These are phyloP conservation scores for Gymnopus androsaceus DNA, from an alignment of 1,284 basidiomycete genomes.

Conservation along the genomic window DNA sequence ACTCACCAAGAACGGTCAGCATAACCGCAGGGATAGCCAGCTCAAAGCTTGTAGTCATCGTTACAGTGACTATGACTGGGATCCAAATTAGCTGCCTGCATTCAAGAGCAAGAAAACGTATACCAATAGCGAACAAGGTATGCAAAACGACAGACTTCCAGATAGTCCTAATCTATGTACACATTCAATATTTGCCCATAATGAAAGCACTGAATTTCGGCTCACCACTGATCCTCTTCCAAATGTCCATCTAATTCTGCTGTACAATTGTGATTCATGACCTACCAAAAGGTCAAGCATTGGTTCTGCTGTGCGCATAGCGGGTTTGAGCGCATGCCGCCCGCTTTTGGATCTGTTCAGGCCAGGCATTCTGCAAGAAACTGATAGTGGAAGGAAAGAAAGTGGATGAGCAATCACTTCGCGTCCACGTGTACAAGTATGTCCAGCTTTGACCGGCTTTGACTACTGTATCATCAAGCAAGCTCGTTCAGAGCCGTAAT, in stretches of 20 bases:
- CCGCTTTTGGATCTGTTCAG: background rate
- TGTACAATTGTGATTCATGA: slow-evolving; percentile 20
- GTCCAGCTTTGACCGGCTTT: too few species aligned
- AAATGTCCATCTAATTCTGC: slow-evolving; percentile 56
- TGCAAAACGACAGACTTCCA: slow-evolving; percentile 69
- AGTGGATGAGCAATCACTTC: background rate
- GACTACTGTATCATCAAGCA: too few species aligned
- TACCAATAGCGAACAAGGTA: slow-evolving; percentile 57
- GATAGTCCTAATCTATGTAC: slow-evolving; percentile 63
- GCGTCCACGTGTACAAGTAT: too few species aligned
- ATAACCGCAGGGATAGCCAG: slow-evolving; percentile 58
- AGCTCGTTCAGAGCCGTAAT: too few species aligned
- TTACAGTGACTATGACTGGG: slow-evolving; percentile 47
- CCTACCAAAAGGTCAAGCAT: too few species aligned
- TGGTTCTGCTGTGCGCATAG: background rate
- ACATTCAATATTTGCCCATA: background rate
- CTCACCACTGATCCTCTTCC: slow-evolving; percentile 58
- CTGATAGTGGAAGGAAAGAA: background rate
- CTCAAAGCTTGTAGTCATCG: slow-evolving; percentile 39
- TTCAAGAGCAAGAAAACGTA: background rate
- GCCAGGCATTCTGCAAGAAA: background rate
- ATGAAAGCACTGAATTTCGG: background rate
- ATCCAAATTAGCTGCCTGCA: background rate
- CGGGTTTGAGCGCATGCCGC: slow-evolving; percentile 2
- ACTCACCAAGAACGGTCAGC: slow-evolving; percentile 59